These are phyloP conservation scores for Ceratocystis ficicola DNA, from an alignment of 2,329 filamentous ascomycete species.

Conservation along the genomic window DNA sequence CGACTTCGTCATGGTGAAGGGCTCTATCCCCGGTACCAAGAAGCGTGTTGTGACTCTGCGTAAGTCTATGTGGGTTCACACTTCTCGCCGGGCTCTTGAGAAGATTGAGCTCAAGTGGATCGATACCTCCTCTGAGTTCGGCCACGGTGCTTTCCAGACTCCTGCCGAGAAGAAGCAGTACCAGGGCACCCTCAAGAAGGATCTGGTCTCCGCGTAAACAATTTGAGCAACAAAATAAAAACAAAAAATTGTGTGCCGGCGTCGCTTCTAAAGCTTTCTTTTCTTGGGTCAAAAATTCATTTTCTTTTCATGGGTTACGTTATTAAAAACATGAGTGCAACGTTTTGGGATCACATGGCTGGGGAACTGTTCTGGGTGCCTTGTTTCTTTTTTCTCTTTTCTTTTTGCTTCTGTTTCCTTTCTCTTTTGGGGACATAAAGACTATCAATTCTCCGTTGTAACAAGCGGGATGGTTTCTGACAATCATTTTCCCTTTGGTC, in stretches of 20 bases:
- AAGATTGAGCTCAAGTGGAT: conserved; percentile 99
- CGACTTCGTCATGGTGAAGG: conserved; percentile 97
- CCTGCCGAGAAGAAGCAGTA: conserved; percentile 94
- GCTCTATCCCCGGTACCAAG: conserved; percentile 93
- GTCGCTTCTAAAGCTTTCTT: conserved; percentile 12
- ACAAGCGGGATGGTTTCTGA: conserved; percentile 1
- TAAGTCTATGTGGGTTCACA: conserved; percentile 98
- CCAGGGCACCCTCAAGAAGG: conserved; percentile 99
- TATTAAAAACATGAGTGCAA: conserved; percentile 13
- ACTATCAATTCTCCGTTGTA: conserved; percentile 1
- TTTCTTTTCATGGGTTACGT: conserved; percentile 17
- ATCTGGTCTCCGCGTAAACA: conserved; percentile 44
- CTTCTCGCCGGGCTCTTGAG: conserved; percentile 87
- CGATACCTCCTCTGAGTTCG: conserved; percentile 99
- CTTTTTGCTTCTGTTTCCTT: conserved; percentile 4
- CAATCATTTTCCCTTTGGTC: not conserved
- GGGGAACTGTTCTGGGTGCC: conserved; percentile 13
- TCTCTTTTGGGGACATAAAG: conserved; percentile 1
- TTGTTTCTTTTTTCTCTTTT: conserved; percentile 14
- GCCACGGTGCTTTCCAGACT: conserved; percentile 99
- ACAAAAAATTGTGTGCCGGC: conserved; percentile 22
- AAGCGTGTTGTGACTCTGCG: conserved; percentile 98
- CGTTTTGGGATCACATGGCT: conserved; percentile 6
- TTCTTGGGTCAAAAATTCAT: conserved; percentile 7
- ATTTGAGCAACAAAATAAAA: conserved; percentile 21